Conservation (phyloP, 352 stramenopile species). For the Phytophthora pini region DNA sequence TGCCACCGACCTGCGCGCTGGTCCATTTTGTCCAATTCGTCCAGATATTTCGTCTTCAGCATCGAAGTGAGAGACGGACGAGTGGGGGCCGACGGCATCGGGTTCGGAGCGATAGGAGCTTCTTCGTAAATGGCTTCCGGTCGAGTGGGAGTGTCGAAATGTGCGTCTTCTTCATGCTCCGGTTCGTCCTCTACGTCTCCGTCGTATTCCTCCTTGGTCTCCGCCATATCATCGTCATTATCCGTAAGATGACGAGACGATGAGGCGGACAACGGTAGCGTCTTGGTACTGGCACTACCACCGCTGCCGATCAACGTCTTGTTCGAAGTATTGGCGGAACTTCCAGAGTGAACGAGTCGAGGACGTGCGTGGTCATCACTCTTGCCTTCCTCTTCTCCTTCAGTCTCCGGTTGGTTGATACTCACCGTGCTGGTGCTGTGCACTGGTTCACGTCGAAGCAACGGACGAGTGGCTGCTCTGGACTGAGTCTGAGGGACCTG, state of each 20-base stretch:
- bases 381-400: conserved; percentile 36
- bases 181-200: conserved; percentile 52
- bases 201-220: conserved; percentile 44
- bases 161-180: conserved; percentile 42
- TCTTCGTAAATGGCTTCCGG: conserved; percentile 20
- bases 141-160: conserved; percentile 11
- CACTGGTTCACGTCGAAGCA: conserved; percentile 30
- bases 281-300: conserved; percentile 61
- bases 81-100: conserved; percentile 15
- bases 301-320: conserved; percentile 55
- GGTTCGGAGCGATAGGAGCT: conserved; percentile 11
- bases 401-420: conserved; percentile 19
- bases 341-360: conserved; percentile 37
- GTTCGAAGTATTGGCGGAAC: conserved; percentile 52
- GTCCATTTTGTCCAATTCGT: conserved; percentile 56
- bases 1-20: conserved; percentile 48
- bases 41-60: conserved; percentile 68
- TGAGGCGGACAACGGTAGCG: conserved; percentile 53
- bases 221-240: conserved; percentile 37
- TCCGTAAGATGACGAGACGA: conserved; percentile 54
- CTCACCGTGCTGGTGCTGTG: conserved; percentile 40
- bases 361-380: conserved; percentile 36
- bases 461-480: conserved; percentile 30
- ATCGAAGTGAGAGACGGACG: conserved; percentile 62
- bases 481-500: conserved; percentile 19